Evolutionary conservation across 2,329 filamentous ascomycete genomes (phyloP).

Genomic region (Massarina eburnea): DNA sequence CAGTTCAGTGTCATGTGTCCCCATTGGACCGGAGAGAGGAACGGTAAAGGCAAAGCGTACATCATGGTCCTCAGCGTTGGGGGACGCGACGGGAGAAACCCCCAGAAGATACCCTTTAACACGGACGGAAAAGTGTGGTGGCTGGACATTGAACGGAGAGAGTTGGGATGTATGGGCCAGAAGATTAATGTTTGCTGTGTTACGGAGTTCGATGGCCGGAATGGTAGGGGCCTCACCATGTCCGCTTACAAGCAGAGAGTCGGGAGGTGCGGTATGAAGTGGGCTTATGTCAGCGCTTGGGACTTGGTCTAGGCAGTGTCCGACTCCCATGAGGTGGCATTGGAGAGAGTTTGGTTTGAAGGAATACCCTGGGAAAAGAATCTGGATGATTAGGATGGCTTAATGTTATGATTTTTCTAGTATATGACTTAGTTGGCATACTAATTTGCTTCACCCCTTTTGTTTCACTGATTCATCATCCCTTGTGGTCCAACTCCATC

Average conservation of each 20-base stretch:
- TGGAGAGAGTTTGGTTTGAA: not conserved
- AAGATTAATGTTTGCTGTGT: constrained; percentile 67
- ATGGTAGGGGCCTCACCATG: constrained; percentile 56
- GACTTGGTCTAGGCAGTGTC: constrained; percentile 46
- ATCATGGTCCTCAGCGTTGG: constrained; percentile 69
- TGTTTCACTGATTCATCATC: not conserved
- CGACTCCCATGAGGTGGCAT: not conserved
- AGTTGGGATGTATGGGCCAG: constrained; percentile 56
- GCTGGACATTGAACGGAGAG: constrained; percentile 64
- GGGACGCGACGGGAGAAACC: constrained; percentile 64
- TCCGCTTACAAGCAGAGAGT: constrained; percentile 45
- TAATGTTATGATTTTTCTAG: not conserved
- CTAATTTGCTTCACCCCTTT: not conserved
- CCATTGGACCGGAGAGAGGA: constrained; percentile 76
- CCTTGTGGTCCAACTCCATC: too few species aligned
- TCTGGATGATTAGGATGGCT: not conserved
- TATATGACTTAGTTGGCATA: not conserved
- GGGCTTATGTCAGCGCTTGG: constrained; percentile 58
- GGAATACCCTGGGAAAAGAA: constrained; percentile 8
- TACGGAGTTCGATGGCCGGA: constrained; percentile 52
- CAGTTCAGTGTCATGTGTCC: constrained; percentile 77
- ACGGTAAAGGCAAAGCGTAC: constrained; percentile 66
- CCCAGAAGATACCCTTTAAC: constrained; percentile 67
- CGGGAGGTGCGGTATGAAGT: constrained; percentile 52
- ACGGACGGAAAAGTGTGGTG: constrained; percentile 83